phyloP scores from a whole-genome alignment of 2,329 filamentous ascomycete species.

The Penicillium brevicompactum region DNA sequence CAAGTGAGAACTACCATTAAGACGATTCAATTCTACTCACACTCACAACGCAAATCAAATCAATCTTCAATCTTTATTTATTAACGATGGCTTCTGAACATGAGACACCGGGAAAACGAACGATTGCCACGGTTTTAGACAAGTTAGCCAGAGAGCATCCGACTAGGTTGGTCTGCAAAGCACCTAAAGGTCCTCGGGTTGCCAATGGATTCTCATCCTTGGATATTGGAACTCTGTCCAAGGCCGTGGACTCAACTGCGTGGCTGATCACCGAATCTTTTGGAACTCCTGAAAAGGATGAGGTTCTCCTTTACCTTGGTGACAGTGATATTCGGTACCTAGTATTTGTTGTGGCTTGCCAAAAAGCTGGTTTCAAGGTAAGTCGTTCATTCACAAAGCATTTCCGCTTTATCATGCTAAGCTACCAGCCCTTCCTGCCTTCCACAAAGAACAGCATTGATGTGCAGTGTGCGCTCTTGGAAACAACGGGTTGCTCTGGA shows the following conservation, averaged over 20 bases:
- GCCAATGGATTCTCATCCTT: not conserved
- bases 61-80: not conserved
- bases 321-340: not conserved
- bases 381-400: not conserved
- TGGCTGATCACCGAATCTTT: not conserved
- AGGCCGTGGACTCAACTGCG: not conserved
- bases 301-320: not conserved
- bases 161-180: not conserved
- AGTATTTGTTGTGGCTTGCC: not conserved
- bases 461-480: not conserved
- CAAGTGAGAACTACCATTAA: not conserved
- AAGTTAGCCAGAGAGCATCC: not conserved
- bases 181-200: not conserved
- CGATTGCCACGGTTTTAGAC: not conserved
- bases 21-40: not conserved
- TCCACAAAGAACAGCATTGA: not conserved
- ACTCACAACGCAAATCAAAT: not conserved
- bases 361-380: not conserved
- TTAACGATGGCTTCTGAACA: not conserved
- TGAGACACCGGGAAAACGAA: not conserved
- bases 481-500: not conserved
- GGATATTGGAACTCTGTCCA: not conserved
- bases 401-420: not conserved
- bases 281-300: not conserved
- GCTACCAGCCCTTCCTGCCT: not conserved